These are phyloP conservation scores for Serendipita indica DNA, from an alignment of 768 basidiomycete species.

Conservation along the genomic window DNA sequence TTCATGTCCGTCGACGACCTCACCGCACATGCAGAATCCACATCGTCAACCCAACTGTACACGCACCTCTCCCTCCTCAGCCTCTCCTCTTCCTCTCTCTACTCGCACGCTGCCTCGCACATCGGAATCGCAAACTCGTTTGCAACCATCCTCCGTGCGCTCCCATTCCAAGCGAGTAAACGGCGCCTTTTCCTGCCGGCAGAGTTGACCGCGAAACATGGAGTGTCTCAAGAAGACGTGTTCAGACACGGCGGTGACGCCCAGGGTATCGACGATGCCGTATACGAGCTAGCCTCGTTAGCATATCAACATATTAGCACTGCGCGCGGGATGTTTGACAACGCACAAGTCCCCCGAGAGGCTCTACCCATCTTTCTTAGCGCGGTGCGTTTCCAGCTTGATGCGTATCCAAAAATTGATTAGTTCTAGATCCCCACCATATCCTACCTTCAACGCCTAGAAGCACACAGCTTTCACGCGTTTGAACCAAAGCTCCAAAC, in stretches of 20 bases:
- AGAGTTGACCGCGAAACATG: conserved; percentile 64
- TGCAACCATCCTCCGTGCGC: conserved; percentile 52
- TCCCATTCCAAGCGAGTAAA: conserved; percentile 61
- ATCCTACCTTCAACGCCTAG: conserved; percentile 48
- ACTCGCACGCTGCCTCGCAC: conserved; percentile 71
- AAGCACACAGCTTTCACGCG: conserved; percentile 54
- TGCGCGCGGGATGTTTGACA: conserved; percentile 51
- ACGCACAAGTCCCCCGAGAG: conserved; percentile 32
- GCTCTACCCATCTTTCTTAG: conserved; percentile 60
- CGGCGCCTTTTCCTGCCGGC: conserved; percentile 65
- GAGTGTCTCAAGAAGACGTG: conserved; percentile 67
- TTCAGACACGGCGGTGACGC: conserved; percentile 31
- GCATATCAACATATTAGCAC: conserved; percentile 70
- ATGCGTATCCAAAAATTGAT: not conserved
- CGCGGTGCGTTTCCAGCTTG: conserved; percentile 36
- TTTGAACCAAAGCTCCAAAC: conserved; percentile 48
- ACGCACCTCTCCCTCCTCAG: conserved; percentile 53
- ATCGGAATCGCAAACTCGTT: conserved; percentile 62
- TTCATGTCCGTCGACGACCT: conserved; percentile 37
- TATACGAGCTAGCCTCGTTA: conserved; percentile 66
- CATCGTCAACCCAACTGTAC: conserved; percentile 65
- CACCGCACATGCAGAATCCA: conserved; percentile 62
- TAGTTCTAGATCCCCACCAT: conserved; percentile 47
- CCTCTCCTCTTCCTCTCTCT: conserved; percentile 28
- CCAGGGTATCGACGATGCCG: conserved; percentile 57